Conservation (phyloP, 179 eudicot genomes). For the Heliamphora pulchella region DNA sequence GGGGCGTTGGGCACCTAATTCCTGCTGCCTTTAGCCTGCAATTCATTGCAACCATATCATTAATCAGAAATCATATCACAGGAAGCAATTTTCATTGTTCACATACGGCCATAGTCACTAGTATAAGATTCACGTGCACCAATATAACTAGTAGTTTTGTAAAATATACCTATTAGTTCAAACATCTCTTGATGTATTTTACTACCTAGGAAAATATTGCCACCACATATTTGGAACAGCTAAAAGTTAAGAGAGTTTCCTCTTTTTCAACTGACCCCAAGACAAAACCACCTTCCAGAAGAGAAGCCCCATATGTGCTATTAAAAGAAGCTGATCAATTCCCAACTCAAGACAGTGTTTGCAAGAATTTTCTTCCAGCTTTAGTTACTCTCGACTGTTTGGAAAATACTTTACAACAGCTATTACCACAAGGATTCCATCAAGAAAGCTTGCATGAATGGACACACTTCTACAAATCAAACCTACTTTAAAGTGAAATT, state of each 20-base stretch:
- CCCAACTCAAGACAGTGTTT: too few relatives aligned
- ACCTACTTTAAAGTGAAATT: neutral
- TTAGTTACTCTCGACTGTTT: neutral
- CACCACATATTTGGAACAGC: neutral
- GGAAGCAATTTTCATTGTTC: neutral
- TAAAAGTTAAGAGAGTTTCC: neutral
- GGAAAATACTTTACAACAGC: neutral
- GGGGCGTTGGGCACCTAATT: conserved; percentile 72
- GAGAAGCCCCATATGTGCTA: neutral
- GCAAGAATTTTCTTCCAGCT: neutral
- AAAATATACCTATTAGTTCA: neutral
- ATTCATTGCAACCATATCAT: conserved; percentile 13
- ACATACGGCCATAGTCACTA: neutral
- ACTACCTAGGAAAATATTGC: too few relatives aligned
- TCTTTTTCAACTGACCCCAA: neutral
- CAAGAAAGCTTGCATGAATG: neutral
- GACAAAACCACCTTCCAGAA: neutral
- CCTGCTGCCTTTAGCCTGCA: conserved; percentile 89
- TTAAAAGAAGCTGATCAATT: neutral
- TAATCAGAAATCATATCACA: neutral
- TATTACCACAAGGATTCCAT: conserved; percentile 1
- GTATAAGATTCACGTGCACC: neutral
- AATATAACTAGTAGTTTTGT: neutral
- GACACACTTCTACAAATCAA: neutral
- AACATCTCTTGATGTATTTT: neutral